Evolutionary conservation across 2,329 filamentous ascomycete genomes (phyloP).

Genomic region (Daldinia sp.): DNA sequence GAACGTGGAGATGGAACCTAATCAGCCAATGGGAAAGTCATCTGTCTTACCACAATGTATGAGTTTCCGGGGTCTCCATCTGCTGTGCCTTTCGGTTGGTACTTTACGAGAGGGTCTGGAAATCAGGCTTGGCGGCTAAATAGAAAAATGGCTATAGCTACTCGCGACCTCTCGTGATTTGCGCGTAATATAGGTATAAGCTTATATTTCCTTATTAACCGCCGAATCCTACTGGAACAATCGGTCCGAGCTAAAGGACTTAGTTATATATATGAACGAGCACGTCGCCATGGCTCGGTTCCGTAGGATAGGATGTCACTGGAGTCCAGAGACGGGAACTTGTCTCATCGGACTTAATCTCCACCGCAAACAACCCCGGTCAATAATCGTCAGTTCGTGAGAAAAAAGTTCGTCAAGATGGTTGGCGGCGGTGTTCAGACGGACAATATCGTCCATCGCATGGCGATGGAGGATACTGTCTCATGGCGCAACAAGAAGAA

Average conservation of each 20-base stretch:
- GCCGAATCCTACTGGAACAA: conserved; percentile 44
- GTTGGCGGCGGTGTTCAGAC: conserved; percentile 44
- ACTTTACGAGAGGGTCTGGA: conserved; percentile 25
- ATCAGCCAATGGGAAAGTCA: conserved; percentile 23
- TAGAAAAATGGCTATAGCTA: conserved; percentile 43
- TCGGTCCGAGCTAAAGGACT: conserved; percentile 40
- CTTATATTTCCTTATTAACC: conserved; percentile 48
- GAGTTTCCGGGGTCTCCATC: conserved; percentile 29
- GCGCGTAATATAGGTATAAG: conserved; percentile 33
- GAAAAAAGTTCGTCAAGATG: conserved; percentile 43
- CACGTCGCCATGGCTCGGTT: conserved; percentile 21
- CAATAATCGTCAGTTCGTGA: conserved; percentile 4
- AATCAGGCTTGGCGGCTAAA: conserved; percentile 50
- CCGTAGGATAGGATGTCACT: conserved; percentile 4
- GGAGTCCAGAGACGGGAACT: conserved; percentile 26
- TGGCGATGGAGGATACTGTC: conserved; percentile 56
- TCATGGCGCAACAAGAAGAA: conserved; percentile 70
- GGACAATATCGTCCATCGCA: conserved; percentile 55
- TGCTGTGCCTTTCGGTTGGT: conserved; percentile 34
- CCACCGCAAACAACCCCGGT: conserved; percentile 2
- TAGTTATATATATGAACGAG: conserved; percentile 42
- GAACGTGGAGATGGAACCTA: conserved; percentile 38
- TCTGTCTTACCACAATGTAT: conserved; percentile 9
- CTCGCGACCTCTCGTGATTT: conserved; percentile 39
- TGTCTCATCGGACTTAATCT: conserved; percentile 17